Conservation (phyloP, 176 grass and related monocot genomes). For the Paspalum notatum region DNA sequence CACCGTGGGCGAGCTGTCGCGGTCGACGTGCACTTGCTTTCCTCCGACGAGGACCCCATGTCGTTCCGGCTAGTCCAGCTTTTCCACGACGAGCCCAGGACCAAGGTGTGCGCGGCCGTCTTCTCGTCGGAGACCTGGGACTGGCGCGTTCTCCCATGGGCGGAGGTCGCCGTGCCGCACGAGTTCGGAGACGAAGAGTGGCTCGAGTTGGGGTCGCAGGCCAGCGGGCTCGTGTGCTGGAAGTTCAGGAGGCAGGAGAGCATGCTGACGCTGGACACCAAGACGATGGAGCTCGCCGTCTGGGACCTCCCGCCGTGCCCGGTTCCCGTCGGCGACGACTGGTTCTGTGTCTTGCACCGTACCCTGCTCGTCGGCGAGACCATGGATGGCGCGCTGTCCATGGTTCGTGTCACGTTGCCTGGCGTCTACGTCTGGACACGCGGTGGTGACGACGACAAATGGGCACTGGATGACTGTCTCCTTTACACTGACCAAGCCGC, state of each 20-base stretch:
- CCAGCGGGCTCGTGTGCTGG: not conserved
- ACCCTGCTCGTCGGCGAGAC: not conserved
- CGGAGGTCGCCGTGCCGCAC: not conserved
- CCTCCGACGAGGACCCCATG: slow-evolving; percentile 1
- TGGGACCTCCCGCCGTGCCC: not conserved
- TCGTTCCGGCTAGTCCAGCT: not conserved
- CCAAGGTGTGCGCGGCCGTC: not conserved
- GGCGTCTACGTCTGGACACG: not conserved
- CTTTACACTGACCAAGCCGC: not conserved
- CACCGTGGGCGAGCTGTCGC: not conserved
- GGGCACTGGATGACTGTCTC: not conserved
- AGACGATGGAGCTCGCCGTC: slow-evolving; percentile 15
- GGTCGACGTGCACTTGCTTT: not conserved
- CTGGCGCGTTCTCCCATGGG: slow-evolving; percentile 6
- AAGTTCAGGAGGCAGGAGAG: not conserved
- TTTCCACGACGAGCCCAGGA: not conserved
- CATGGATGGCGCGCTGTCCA: not conserved
- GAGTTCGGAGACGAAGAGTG: not conserved
- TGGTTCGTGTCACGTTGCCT: not conserved
- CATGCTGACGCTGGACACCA: not conserved
- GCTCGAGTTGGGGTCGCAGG: not conserved
- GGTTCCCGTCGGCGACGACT: too few relatives aligned
- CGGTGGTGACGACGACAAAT: not conserved
- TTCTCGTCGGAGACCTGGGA: slow-evolving; percentile 5
- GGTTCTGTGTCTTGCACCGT: too few relatives aligned